phyloP scores from a whole-genome alignment of 225 moss, liverwort and hornwort genomes.

The Ulota crispa region DNA sequence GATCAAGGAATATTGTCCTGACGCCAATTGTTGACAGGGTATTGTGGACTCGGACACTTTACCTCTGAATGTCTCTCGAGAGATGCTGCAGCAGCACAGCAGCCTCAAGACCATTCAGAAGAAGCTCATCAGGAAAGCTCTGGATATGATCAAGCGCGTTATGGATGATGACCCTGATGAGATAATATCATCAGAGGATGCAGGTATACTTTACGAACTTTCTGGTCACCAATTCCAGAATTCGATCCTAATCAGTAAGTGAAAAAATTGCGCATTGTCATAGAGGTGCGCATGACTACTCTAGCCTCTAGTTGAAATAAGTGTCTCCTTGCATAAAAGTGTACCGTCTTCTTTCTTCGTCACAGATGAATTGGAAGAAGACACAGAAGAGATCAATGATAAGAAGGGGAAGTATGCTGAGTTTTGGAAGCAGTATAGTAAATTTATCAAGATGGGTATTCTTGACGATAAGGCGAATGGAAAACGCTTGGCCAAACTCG shows the following conservation, averaged over 20 bases:
- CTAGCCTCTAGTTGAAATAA: not conserved
- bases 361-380: conserved; percentile 39
- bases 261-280: not conserved
- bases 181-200: conserved; percentile 18
- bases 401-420: conserved; percentile 66
- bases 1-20: not conserved
- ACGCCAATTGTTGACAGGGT: conserved; percentile 41
- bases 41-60: conserved; percentile 83
- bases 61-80: conserved; percentile 83
- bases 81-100: conserved; percentile 76
- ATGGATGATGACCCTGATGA: conserved; percentile 78
- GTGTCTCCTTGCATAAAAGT: too few species aligned
- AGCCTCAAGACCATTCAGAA: conserved; percentile 79
- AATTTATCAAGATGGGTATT: conserved; percentile 85
- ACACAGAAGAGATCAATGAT: conserved; percentile 34
- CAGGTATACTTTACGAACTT: conserved; percentile 12
- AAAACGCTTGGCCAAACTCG: conserved; percentile 68
- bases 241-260: not conserved
- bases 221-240: not conserved
- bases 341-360: not conserved
- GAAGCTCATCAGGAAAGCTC: conserved; percentile 79
- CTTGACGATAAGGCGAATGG: conserved; percentile 73
- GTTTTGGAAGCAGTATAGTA: conserved; percentile 85
- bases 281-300: not conserved
- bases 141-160: conserved; percentile 80